These are phyloP conservation scores for Canavalia gladiata DNA, from an alignment of 306 rosid species.

Conservation along the genomic window DNA sequence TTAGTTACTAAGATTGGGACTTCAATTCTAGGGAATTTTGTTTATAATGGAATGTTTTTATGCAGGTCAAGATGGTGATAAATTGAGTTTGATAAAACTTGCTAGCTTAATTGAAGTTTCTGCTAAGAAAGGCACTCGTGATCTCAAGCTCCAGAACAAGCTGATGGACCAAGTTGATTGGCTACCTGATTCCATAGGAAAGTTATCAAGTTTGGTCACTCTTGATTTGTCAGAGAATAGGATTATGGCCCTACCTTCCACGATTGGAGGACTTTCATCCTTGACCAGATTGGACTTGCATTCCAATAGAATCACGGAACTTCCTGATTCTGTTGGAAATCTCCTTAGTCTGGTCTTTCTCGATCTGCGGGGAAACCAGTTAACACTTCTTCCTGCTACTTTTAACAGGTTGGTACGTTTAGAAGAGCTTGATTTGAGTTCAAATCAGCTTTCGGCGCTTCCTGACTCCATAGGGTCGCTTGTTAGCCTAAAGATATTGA, in stretches of 20 bases:
- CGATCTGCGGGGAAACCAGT: slow-evolving; percentile 75
- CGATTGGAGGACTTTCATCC: slow-evolving; percentile 81
- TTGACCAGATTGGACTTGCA: slow-evolving; percentile 79
- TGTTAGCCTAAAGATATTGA: slow-evolving; percentile 67
- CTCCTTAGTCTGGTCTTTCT: slow-evolving; percentile 69
- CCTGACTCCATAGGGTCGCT: slow-evolving; percentile 80
- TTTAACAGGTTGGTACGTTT: slow-evolving; percentile 73
- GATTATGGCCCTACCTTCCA: slow-evolving; percentile 70
- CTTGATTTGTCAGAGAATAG: slow-evolving; percentile 87
- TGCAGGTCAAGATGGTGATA: slow-evolving; percentile 83
- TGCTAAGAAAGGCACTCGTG: slow-evolving; percentile 76
- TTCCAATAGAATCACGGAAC: slow-evolving; percentile 68
- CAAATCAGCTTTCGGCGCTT: slow-evolving; percentile 70
- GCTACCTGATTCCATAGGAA: slow-evolving; percentile 90
- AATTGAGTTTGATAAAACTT: slow-evolving; percentile 78
- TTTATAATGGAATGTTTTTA: slow-evolving; percentile 45
- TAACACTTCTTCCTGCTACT: slow-evolving; percentile 70
- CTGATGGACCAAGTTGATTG: slow-evolving; percentile 85
- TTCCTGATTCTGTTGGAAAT: slow-evolving; percentile 75
- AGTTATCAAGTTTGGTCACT: slow-evolving; percentile 74
- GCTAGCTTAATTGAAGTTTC: slow-evolving; percentile 83
- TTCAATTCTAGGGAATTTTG: slow-evolving; percentile 30
- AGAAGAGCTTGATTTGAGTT: slow-evolving; percentile 85
- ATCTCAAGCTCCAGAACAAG: slow-evolving; percentile 70
- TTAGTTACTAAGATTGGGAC: slow-evolving; percentile 1